Evolutionary conservation across 129 eudicot genomes (phyloP).

Genomic region (Helichrysum umbraculigerum): DNA sequence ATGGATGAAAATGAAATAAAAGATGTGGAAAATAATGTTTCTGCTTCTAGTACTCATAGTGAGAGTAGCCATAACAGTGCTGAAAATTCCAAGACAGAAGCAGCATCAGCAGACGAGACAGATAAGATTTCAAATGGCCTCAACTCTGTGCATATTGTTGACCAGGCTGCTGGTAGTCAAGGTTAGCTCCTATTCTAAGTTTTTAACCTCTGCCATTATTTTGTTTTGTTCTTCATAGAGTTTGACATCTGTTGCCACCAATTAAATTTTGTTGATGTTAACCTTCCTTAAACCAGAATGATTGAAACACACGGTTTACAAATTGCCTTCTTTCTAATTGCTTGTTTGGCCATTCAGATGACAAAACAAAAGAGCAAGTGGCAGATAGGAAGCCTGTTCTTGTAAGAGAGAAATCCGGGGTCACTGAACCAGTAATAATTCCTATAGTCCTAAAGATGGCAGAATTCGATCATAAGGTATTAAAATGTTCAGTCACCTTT

Average conservation of each 20-base stretch:
- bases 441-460: constrained; percentile 96
- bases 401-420: constrained; percentile 64
- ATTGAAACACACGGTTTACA: background rate
- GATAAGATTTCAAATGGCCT: constrained; percentile 45
- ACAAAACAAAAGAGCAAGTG: constrained; percentile 45
- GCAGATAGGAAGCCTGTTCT: constrained; percentile 39
- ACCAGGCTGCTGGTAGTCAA: constrained; percentile 40
- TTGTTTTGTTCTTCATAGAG: constrained; percentile 10
- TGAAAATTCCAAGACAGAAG: constrained; percentile 36
- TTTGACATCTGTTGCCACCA: constrained; percentile 7
- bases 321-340: constrained; percentile 6
- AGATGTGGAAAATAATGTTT: constrained; percentile 30
- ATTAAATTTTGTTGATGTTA: background rate
- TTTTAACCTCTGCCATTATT: constrained; percentile 4
- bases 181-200: constrained; percentile 39
- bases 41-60: constrained; percentile 27
- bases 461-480: constrained; percentile 93
- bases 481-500: constrained; percentile 3
- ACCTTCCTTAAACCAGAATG: background rate
- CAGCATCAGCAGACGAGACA: constrained; percentile 27
- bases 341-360: constrained; percentile 47
- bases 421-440: constrained; percentile 79
- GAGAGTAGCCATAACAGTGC: constrained; percentile 23
- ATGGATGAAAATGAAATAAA: constrained; percentile 35
- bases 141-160: constrained; percentile 46